Evolutionary conservation across 345 rosid species (phyloP).

Genomic region (Eucalyptus globulus): DNA sequence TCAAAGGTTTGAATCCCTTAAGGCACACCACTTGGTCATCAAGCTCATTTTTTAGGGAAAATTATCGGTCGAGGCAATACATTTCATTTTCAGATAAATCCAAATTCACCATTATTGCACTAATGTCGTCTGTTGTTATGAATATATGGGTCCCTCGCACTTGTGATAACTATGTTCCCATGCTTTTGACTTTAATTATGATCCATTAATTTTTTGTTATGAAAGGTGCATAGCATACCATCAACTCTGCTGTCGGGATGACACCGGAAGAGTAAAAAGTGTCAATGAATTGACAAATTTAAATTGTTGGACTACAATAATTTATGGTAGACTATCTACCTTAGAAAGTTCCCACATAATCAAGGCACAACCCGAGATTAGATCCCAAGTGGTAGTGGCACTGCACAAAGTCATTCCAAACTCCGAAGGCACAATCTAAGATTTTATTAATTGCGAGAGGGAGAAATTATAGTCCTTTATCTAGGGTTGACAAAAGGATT

Average conservation of each 20-base stretch:
- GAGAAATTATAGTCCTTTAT: too few species aligned
- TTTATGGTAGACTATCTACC: too few species aligned
- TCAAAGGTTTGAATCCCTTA: not conserved
- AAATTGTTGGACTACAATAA: rapidly evolving
- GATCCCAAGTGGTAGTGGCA: not conserved
- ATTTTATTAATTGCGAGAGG: too few species aligned
- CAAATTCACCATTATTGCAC: not conserved
- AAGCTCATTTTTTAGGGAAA: not conserved
- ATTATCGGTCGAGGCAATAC: too few species aligned
- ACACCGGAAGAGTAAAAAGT: rapidly evolving
- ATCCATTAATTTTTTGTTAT: too few species aligned
- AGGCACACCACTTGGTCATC: not conserved
- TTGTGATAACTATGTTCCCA: not conserved
- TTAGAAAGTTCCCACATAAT: too few species aligned
- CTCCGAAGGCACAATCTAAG: not conserved
- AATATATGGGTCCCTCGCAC: not conserved
- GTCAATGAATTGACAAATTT: too few species aligned
- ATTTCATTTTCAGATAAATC: too few species aligned
- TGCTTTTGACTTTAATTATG: not conserved
- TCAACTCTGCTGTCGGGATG: too few species aligned
- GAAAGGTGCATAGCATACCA: not conserved
- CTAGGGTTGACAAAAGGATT: too few species aligned
- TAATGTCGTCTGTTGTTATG: not conserved
- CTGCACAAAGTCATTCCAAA: not conserved
- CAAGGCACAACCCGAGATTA: too few species aligned